These are phyloP conservation scores for Nemania serpens DNA, from an alignment of 2,329 filamentous ascomycete genomes.

Conservation along the genomic window DNA sequence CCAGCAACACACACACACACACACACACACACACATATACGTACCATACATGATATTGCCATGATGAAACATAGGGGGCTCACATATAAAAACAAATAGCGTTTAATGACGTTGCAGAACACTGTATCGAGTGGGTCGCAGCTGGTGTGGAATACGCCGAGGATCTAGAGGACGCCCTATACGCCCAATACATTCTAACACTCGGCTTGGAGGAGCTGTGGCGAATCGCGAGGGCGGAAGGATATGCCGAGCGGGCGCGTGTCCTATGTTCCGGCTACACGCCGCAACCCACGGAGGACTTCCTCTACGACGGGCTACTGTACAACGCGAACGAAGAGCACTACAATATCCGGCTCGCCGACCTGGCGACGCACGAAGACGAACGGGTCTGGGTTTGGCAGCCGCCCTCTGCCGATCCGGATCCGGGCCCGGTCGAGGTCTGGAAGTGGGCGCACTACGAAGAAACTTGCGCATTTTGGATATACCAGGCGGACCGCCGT, in stretches of 20 bases:
- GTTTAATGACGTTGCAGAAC: conserved; percentile 6
- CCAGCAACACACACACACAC: too few relatives aligned
- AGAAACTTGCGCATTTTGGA: neutral
- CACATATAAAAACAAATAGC: too few relatives aligned
- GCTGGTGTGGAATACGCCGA: neutral
- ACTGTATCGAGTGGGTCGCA: neutral
- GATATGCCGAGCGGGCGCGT: neutral
- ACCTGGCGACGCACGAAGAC: neutral
- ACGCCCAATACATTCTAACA: neutral
- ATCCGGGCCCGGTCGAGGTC: neutral
- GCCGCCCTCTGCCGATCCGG: neutral
- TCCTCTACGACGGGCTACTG: neutral
- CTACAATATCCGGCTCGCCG: neutral
- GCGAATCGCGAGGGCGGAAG: neutral
- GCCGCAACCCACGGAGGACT: neutral
- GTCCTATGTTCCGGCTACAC: neutral
- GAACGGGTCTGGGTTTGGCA: neutral
- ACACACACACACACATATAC: too few relatives aligned
- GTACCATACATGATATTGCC: too few relatives aligned
- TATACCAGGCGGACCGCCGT: neutral
- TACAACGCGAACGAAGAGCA: neutral
- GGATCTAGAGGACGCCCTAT: too few relatives aligned
- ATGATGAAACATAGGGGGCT: too few relatives aligned
- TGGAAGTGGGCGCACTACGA: neutral
- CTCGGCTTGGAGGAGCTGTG: neutral